Evolutionary conservation across 495 filamentous ascomycete genomes (phyloP).

Genomic region (Lophiotrema nucula): DNA sequence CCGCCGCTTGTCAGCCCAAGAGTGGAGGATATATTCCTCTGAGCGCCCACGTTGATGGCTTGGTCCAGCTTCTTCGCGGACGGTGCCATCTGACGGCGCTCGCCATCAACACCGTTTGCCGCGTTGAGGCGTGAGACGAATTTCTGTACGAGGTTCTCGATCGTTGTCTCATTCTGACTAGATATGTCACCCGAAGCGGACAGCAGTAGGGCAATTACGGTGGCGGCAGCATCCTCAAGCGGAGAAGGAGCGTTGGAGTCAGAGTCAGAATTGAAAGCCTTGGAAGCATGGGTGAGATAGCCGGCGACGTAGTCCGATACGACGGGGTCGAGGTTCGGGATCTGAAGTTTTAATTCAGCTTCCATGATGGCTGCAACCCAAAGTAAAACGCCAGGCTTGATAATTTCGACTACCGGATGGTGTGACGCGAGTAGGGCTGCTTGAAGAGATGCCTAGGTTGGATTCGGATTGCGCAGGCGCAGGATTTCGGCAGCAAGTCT

Average conservation of each 20-base stretch:
- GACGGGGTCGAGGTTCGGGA: conserved; percentile 86
- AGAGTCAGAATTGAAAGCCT: conserved; percentile 72
- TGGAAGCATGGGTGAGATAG: conserved; percentile 89
- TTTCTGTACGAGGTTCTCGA: conserved; percentile 82
- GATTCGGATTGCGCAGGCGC: too few species aligned
- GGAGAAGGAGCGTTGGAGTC: conserved; percentile 68
- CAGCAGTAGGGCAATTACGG: conserved; percentile 79
- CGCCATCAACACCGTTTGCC: conserved; percentile 68
- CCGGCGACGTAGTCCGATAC: conserved; percentile 92
- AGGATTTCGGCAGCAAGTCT: too few species aligned
- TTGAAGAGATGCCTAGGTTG: too few species aligned
- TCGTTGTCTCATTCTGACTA: conserved; percentile 66
- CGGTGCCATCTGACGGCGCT: conserved; percentile 64
- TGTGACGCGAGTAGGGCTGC: background rate
- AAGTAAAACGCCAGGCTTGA: too few species aligned
- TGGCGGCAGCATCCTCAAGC: conserved; percentile 76
- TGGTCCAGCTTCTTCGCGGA: conserved; percentile 86
- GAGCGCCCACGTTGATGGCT: conserved; percentile 89
- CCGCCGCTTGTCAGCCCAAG: conserved; percentile 77
- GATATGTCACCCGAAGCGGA: conserved; percentile 84
- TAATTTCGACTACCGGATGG: too few species aligned
- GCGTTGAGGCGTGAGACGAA: conserved; percentile 80
- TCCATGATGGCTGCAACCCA: conserved; percentile 74
- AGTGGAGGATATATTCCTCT: conserved; percentile 93
- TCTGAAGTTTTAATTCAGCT: conserved; percentile 78